Conservation (phyloP, 2,329 filamentous ascomycete genomes). For the Pseudopithomyces chartarum region DNA sequence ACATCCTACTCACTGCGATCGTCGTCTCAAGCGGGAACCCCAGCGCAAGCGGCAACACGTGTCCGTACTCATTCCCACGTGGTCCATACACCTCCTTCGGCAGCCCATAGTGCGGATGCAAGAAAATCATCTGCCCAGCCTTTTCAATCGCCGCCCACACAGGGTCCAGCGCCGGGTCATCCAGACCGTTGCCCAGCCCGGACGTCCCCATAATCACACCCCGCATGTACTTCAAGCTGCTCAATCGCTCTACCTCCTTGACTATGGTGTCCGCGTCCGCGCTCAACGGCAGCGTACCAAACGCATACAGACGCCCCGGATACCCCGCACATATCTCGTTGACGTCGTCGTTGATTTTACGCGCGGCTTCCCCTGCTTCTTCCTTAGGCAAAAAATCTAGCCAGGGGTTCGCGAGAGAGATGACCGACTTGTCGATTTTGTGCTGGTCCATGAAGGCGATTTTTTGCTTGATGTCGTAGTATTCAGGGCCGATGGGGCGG, state of each 20-base stretch:
- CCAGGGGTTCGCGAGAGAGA: constrained; percentile 93
- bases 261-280: constrained; percentile 66
- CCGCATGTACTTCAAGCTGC: constrained; percentile 68
- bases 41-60: constrained; percentile 82
- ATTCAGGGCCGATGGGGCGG: constrained; percentile 81
- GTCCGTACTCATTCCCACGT: constrained; percentile 75
- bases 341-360: constrained; percentile 77
- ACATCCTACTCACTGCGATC: constrained; percentile 86
- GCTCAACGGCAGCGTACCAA: constrained; percentile 79
- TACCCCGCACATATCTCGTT: constrained; percentile 70
- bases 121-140: constrained; percentile 71
- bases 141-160: constrained; percentile 73
- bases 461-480: constrained; percentile 79
- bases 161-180: constrained; percentile 74
- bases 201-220: constrained; percentile 90
- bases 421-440: constrained; percentile 78
- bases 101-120: constrained; percentile 92
- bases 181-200: constrained; percentile 78
- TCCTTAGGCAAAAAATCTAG: constrained; percentile 75
- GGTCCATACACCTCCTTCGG: constrained; percentile 80
- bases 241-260: constrained; percentile 67
- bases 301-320: constrained; percentile 76
- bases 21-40: constrained; percentile 94
- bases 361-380: constrained; percentile 67
- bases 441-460: constrained; percentile 88